Conservation (phyloP, 2,329 filamentous ascomycete species). For the Diaporthe velutina region DNA sequence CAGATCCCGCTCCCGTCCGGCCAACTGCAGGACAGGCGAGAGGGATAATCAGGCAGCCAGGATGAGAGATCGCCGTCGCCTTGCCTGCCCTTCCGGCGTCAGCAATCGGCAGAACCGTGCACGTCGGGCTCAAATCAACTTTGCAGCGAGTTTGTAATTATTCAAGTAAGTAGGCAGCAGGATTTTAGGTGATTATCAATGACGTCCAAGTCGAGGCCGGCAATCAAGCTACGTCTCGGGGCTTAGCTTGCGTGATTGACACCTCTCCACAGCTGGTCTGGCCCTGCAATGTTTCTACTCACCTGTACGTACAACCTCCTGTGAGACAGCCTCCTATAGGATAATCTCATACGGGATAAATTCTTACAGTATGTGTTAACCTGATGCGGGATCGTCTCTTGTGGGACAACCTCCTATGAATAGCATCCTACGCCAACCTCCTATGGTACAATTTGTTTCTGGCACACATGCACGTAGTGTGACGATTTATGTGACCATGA, state of each 20-base stretch:
- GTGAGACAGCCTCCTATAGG: too few relatives aligned
- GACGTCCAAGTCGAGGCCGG: neutral
- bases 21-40: neutral
- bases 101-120: neutral
- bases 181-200: neutral
- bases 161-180: neutral
- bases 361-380: too few relatives aligned
- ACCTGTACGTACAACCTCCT: too few relatives aligned
- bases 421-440: too few relatives aligned
- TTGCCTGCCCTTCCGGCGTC: neutral
- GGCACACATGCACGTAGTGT: too few relatives aligned
- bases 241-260: neutral
- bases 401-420: too few relatives aligned
- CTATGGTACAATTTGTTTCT: too few relatives aligned
- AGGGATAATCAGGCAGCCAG: neutral
- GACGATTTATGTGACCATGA: neutral
- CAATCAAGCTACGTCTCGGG: neutral
- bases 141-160: neutral
- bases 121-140: neutral
- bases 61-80: neutral
- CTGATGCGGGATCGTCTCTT: too few relatives aligned
- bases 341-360: too few relatives aligned
- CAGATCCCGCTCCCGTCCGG: neutral
- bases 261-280: neutral
- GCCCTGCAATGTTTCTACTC: too few relatives aligned